Evolutionary conservation across 352 stramenopile genomes (phyloP).

Genomic region (Discostella stelligera): DNA sequence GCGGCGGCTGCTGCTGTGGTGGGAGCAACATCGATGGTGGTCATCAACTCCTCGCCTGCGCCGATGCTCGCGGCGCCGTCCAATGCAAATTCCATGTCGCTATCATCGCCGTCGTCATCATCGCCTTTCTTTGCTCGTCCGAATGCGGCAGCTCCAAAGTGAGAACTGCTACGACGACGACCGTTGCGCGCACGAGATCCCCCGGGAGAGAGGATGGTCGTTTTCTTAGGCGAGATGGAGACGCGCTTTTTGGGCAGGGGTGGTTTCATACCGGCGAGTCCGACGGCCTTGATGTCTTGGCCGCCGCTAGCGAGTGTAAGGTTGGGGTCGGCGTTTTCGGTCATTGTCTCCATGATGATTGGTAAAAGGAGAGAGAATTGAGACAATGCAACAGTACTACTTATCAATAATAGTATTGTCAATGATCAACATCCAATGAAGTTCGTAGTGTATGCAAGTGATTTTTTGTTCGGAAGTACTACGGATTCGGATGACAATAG

Average conservation of each 20-base stretch:
- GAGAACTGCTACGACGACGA: constrained; percentile 27
- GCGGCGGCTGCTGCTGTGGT: background rate
- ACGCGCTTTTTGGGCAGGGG: constrained; percentile 9
- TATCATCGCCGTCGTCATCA: constrained; percentile 17
- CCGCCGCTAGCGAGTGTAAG: no score
- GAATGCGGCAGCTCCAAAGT: constrained; percentile 4
- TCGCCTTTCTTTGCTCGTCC: background rate
- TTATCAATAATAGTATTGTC: no score
- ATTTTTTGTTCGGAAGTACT: no score
- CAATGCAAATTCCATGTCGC: constrained; percentile 18
- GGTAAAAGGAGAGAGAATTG: no score
- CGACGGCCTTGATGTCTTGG: no score
- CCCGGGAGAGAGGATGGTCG: constrained; percentile 1
- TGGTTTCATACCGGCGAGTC: no score
- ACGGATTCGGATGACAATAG: no score
- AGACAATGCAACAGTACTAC: no score
- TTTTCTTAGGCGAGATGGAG: constrained; percentile 23
- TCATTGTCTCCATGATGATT: no score
- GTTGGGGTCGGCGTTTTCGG: no score
- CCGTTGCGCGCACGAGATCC: background rate
- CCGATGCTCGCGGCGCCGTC: constrained; percentile 5
- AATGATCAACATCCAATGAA: no score
- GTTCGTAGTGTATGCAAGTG: no score
- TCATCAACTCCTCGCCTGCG: background rate
- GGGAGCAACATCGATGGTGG: background rate